Conservation (phyloP, 768 basidiomycete genomes). For the Calocybe gangraenosa region DNA sequence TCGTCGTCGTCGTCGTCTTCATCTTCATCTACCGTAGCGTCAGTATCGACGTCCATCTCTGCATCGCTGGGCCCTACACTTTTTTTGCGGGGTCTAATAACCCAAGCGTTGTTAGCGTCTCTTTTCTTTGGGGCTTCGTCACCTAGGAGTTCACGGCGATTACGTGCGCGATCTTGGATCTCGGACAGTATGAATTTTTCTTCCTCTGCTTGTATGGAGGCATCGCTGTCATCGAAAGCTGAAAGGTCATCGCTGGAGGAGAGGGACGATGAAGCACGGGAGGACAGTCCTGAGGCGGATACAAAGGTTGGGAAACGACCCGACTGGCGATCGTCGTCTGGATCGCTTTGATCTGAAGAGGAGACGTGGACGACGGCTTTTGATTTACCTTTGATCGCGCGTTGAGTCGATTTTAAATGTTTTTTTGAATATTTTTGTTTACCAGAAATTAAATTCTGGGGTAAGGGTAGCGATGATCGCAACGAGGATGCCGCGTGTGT, state of each 20-base stretch:
- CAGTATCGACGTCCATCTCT: slow-evolving; percentile 62
- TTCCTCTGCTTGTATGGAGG: slow-evolving; percentile 57
- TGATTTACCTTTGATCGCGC: slow-evolving; percentile 29
- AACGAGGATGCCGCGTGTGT: slow-evolving; percentile 16
- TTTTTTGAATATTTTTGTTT: slow-evolving; percentile 18
- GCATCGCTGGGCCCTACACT: slow-evolving; percentile 63
- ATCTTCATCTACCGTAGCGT: slow-evolving; percentile 58
- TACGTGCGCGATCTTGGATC: slow-evolving; percentile 44
- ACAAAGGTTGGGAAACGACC: slow-evolving; percentile 63
- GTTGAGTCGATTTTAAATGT: slow-evolving; percentile 23
- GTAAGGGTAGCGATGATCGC: slow-evolving; percentile 13
- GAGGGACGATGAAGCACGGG: slow-evolving; percentile 37
- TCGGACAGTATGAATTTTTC: slow-evolving; percentile 54
- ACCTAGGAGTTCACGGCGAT: slow-evolving; percentile 57
- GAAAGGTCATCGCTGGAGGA: slow-evolving; percentile 37
- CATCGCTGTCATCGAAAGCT: slow-evolving; percentile 47
- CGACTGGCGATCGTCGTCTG: slow-evolving; percentile 30
- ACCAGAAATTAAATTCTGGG: slow-evolving; percentile 6
- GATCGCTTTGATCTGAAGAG: slow-evolving; percentile 30
- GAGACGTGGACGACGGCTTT: slow-evolving; percentile 25
- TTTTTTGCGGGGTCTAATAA: slow-evolving; percentile 64
- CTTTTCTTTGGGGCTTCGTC: slow-evolving; percentile 40
- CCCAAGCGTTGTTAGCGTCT: slow-evolving; percentile 52
- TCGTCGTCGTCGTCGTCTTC: slow-evolving; percentile 44
- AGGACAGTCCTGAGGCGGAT: slow-evolving; percentile 55